Evolutionary conservation across 441 rosid species (phyloP).

Genomic region (Manihot esculenta): DNA sequence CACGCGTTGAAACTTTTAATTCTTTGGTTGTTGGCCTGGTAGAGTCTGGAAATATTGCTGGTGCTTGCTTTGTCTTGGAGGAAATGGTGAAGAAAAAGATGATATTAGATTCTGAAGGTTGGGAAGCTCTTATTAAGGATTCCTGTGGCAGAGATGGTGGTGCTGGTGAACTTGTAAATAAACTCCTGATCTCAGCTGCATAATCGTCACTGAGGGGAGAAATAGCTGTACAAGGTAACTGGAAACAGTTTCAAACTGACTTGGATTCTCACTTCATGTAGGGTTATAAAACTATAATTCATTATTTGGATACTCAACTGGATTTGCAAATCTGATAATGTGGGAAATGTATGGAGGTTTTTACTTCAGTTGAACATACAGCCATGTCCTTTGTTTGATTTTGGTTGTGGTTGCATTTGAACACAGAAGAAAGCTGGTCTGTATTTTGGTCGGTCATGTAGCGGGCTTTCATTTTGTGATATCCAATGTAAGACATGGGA

Average conservation of each 20-base stretch:
- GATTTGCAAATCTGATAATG: neutral
- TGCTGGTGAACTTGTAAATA: constrained; percentile 36
- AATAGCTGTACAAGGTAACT: neutral
- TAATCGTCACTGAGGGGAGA: neutral
- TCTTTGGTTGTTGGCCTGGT: constrained; percentile 53
- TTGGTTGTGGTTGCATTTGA: constrained; percentile 1
- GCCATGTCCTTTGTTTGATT: neutral
- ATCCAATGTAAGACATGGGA: neutral
- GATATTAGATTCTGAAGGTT: constrained; percentile 42
- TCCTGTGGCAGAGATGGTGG: constrained; percentile 34
- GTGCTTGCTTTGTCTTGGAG: constrained; percentile 65
- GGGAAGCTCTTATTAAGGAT: constrained; percentile 53
- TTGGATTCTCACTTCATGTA: neutral
- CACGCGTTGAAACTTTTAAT: constrained; percentile 51
- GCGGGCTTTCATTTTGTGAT: neutral
- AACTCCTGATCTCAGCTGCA: constrained; percentile 36
- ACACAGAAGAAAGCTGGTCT: neutral
- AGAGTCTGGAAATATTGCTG: constrained; percentile 50
- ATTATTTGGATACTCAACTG: neutral
- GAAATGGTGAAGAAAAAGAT: constrained; percentile 70
- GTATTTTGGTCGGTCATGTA: neutral
- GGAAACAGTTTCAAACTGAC: neutral
- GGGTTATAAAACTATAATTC: constrained; percentile 5
- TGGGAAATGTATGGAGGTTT: neutral
- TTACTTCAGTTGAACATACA: neutral